These are phyloP conservation scores for Hanseniaspora gamundiae DNA, from an alignment of 1,139 yeast genomes.

Conservation along the genomic window DNA sequence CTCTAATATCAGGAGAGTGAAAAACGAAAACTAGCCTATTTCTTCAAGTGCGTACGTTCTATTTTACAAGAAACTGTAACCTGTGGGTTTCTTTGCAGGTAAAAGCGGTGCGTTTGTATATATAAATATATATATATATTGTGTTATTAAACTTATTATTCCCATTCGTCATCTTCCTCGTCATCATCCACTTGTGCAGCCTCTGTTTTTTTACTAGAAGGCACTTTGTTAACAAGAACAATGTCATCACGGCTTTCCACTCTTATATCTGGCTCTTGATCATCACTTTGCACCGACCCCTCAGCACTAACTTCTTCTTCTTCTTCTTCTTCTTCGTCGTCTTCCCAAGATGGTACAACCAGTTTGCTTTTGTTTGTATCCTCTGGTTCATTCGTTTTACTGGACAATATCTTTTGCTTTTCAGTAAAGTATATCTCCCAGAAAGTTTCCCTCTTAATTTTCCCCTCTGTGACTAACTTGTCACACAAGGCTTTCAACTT, in stretches of 20 bases:
- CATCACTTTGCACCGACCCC: no score
- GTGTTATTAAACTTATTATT: constrained; percentile 18
- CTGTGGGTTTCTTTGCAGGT: constrained; percentile 27
- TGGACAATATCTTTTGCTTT: constrained; percentile 38
- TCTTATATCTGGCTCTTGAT: constrained; percentile 9
- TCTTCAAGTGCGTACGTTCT: constrained; percentile 59
- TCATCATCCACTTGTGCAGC: constrained; percentile 16
- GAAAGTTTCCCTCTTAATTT: constrained; percentile 47
- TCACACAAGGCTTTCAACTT: constrained; percentile 49
- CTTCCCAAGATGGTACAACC: constrained; percentile 3
- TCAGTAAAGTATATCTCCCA: constrained; percentile 66
- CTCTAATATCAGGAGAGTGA: constrained; percentile 18
- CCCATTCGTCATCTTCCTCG: constrained; percentile 51
- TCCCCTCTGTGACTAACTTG: constrained; percentile 47
- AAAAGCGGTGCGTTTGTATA: constrained; percentile 11
- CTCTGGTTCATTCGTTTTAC: no score
- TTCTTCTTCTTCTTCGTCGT: constrained; percentile 8
- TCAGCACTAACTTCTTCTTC: constrained; percentile 9
- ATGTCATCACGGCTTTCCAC: constrained; percentile 3
- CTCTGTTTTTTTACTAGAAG: constrained; percentile 10
- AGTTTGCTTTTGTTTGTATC: neutral
- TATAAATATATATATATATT: neutral
- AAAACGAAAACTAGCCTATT: constrained; percentile 20
- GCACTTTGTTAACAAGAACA: constrained; percentile 6
- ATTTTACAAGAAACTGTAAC: constrained; percentile 34